Conservation (phyloP, 306 rosid genomes). For the Corylus heterophylla region DNA sequence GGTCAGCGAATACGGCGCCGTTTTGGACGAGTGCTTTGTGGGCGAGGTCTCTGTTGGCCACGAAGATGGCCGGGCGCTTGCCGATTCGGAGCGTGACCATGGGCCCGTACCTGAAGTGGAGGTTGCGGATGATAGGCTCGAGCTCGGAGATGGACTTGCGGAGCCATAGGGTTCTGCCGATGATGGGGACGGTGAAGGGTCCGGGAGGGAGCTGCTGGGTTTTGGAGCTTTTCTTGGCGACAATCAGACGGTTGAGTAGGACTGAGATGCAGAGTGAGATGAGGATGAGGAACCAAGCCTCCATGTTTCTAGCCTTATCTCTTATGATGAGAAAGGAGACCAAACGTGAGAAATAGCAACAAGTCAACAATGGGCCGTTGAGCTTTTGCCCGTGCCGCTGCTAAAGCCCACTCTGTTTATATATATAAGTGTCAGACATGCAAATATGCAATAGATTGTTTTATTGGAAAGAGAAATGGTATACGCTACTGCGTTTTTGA, state of each 20-base stretch:
- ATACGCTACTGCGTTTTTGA: no score
- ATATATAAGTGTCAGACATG: no score
- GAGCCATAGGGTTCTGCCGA: constrained; percentile 9
- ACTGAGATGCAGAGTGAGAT: background rate
- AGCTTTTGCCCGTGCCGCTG: no score
- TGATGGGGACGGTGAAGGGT: constrained; percentile 20
- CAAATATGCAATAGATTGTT: no score
- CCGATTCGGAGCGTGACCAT: constrained; percentile 33
- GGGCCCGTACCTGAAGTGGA: constrained; percentile 33
- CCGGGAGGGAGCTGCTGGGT: constrained; percentile 37
- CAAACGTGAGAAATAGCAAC: no score
- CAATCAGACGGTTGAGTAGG: constrained; percentile 15
- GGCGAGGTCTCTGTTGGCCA: constrained; percentile 30
- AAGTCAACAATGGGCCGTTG: no score
- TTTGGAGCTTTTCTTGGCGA: background rate
- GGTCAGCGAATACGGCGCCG: constrained; percentile 32
- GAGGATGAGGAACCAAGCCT: constrained; percentile 21
- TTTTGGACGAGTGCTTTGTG: constrained; percentile 44
- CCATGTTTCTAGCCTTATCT: no score
- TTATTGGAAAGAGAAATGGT: no score
- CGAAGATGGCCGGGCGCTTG: constrained; percentile 24
- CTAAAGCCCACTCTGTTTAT: no score
- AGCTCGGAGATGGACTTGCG: constrained; percentile 16
- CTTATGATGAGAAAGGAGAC: no score
- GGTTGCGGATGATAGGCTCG: constrained; percentile 23